These are phyloP conservation scores for Monascus ruber DNA, from an alignment of 2,329 filamentous ascomycete species.

Conservation along the genomic window DNA sequence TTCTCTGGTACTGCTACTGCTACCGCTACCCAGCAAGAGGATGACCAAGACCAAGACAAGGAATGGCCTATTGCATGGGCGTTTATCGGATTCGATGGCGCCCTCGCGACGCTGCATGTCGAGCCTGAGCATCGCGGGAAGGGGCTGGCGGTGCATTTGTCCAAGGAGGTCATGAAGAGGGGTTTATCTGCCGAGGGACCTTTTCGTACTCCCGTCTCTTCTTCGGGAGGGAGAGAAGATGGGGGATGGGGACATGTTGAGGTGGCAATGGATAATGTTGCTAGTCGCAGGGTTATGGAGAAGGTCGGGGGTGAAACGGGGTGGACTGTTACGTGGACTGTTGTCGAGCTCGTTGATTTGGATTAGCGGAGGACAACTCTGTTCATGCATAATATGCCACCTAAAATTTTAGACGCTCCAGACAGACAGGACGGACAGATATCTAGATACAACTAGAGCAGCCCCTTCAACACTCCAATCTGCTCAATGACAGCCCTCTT, in stretches of 20 bases:
- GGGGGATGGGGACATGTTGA: slow-evolving; percentile 28
- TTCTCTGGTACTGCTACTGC: slow-evolving; percentile 1
- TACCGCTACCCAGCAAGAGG: slow-evolving; percentile 5
- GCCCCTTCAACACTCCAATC: slow-evolving; percentile 51
- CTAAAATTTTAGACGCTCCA: no score
- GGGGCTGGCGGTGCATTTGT: slow-evolving; percentile 23
- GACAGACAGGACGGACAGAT: no score
- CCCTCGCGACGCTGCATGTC: slow-evolving; percentile 28
- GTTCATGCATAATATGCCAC: no score
- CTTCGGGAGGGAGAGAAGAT: slow-evolving; percentile 2
- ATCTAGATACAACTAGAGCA: slow-evolving; percentile 27
- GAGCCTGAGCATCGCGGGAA: slow-evolving; percentile 30
- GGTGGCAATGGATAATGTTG: slow-evolving; percentile 22
- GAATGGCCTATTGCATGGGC: slow-evolving; percentile 24
- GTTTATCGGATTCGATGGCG: slow-evolving; percentile 28
- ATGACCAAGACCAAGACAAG: slow-evolving; percentile 10
- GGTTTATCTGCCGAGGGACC: slow-evolving; percentile 13
- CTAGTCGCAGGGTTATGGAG: slow-evolving; percentile 33
- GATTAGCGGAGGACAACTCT: no score
- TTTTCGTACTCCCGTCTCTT: slow-evolving; percentile 5
- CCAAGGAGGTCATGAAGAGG: slow-evolving; percentile 20
- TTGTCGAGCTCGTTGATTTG: no score
- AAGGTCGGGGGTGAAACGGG: slow-evolving; percentile 28
- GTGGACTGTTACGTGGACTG: slow-evolving; percentile 15
- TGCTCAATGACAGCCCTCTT: slow-evolving; percentile 56